These are phyloP conservation scores for Aspergillus costaricaensis DNA, from an alignment of 2,329 filamentous ascomycete genomes.

Conservation along the genomic window DNA sequence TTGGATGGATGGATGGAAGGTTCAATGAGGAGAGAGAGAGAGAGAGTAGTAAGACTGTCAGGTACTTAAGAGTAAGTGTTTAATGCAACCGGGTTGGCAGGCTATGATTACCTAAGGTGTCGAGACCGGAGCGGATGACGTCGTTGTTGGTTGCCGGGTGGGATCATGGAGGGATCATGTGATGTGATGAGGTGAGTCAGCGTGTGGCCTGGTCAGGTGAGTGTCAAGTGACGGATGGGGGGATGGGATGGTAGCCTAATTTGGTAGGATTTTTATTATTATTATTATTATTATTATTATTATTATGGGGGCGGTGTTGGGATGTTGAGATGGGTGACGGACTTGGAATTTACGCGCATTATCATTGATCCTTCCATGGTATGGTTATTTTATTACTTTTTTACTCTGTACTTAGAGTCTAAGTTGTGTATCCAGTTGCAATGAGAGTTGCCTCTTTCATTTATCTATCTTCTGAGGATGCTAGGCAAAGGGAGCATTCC, in stretches of 20 bases:
- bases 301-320: background rate
- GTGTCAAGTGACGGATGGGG: background rate
- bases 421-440: no score
- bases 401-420: background rate
- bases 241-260: background rate
- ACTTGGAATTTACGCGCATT: background rate
- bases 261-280: background rate
- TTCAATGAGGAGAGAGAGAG: background rate
- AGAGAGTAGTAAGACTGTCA: background rate
- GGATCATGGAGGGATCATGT: conserved; percentile 2
- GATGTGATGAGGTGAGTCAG: conserved; percentile 1
- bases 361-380: background rate
- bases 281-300: no score
- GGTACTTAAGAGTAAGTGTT: conserved; percentile 1
- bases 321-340: background rate
- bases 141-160: background rate
- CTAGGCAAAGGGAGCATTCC: background rate
- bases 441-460: no score
- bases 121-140: conserved; percentile 3
- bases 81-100: background rate
- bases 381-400: background rate
- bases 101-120: conserved; percentile 3
- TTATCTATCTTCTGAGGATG: no score
- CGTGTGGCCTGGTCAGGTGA: conserved; percentile 1
- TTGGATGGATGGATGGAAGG: background rate